These are phyloP conservation scores for Alternaria brassicae DNA, from an alignment of 2,329 filamentous ascomycete genomes.

Conservation along the genomic window DNA sequence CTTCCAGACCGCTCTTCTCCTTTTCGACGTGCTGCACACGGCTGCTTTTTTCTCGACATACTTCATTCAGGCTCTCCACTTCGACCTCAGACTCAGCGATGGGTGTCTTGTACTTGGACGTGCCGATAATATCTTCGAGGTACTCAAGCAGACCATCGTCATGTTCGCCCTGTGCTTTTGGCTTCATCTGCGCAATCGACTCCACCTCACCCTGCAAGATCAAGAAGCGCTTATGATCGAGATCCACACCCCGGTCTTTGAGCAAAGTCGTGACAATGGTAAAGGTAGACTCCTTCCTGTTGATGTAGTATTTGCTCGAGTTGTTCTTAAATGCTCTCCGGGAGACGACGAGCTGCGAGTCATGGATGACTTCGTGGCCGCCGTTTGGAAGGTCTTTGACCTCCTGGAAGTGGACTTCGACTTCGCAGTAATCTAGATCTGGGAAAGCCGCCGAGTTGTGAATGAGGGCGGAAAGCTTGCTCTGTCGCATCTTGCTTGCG, in stretches of 20 bases:
- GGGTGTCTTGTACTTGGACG: slow-evolving; percentile 95
- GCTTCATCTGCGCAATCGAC: slow-evolving; percentile 98
- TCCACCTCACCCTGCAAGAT: slow-evolving; percentile 98
- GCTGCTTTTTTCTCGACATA: slow-evolving; percentile 92
- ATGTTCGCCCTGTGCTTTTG: slow-evolving; percentile 92
- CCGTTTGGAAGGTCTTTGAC: slow-evolving; percentile 86
- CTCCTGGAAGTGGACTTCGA: slow-evolving; percentile 95
- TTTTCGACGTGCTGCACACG: slow-evolving; percentile 98
- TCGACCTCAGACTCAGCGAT: slow-evolving; percentile 93
- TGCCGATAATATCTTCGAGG: slow-evolving; percentile 97
- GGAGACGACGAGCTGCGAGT: slow-evolving; percentile 87
- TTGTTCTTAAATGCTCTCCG: slow-evolving; percentile 97
- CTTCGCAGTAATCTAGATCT: slow-evolving; percentile 88
- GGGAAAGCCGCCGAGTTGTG: slow-evolving; percentile 93
- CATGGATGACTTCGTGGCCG: slow-evolving; percentile 76
- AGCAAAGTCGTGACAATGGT: slow-evolving; percentile 88
- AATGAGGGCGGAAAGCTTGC: slow-evolving; percentile 96
- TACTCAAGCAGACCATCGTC: slow-evolving; percentile 97
- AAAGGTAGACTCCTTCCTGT: slow-evolving; percentile 87
- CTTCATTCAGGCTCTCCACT: slow-evolving; percentile 90
- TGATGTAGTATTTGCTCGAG: slow-evolving; percentile 97
- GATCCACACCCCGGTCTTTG: slow-evolving; percentile 85
- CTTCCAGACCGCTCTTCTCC: slow-evolving; percentile 89
- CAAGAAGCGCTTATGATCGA: slow-evolving; percentile 97
- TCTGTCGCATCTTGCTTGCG: slow-evolving; percentile 98